Conservation (phyloP, 306 rosid species). For the Sphenostylis stenocarpa region DNA sequence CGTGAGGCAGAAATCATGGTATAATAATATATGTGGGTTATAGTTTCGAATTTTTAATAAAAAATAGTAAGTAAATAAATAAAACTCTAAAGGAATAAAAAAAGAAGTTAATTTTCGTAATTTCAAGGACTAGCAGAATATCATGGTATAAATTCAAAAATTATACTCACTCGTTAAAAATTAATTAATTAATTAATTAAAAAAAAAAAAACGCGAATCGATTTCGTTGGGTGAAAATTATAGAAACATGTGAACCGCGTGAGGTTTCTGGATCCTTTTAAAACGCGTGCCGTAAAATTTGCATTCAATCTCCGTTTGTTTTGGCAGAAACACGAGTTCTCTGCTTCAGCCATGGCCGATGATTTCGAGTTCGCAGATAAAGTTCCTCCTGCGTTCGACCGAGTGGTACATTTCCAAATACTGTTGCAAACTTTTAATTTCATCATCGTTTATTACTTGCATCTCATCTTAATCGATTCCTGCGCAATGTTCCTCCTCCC, state of each 20-base stretch:
- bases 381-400: constrained; percentile 55
- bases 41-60: no score
- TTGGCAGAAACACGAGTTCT: not conserved
- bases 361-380: constrained; percentile 38
- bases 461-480: not conserved
- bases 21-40: no score
- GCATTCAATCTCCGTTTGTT: not conserved
- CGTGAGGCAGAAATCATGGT: no score
- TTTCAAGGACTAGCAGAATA: no score
- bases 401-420: constrained; percentile 32
- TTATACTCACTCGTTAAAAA: no score
- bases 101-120: no score
- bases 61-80: no score
- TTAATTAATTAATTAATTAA: no score
- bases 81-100: no score
- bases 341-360: constrained; percentile 48
- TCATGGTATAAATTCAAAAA: no score
- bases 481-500: not conserved
- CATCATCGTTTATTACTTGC: not conserved
- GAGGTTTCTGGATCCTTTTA: constrained; percentile 6
- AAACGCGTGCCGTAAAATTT: not conserved
- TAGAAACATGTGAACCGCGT: not conserved
- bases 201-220: not conserved
- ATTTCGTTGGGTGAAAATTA: not conserved
- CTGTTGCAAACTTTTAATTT: not conserved